These are phyloP conservation scores for Erythrophleum ivorense DNA, from an alignment of 331 rosid species.

Conservation along the genomic window DNA sequence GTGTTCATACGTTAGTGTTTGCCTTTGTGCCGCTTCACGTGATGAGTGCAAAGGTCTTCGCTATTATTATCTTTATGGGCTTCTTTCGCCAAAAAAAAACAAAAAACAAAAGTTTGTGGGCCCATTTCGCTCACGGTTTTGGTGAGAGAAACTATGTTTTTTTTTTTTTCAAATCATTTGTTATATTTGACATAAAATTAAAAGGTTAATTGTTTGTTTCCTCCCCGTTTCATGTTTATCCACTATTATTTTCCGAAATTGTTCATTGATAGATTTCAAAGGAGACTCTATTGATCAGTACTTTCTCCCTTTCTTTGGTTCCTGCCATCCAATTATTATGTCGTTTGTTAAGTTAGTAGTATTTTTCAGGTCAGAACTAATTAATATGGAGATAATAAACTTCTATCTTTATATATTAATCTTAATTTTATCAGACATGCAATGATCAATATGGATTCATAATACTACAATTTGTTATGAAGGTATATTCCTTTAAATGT, in stretches of 20 bases:
- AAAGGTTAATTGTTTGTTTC: not conserved
- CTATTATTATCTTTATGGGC: not conserved
- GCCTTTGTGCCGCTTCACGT: not conserved
- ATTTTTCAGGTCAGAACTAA: not conserved
- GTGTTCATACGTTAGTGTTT: not conserved
- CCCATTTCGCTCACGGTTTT: constrained; percentile 13
- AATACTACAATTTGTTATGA: not conserved
- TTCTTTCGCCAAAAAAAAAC: no score
- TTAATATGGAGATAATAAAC: not conserved
- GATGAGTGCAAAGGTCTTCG: not conserved
- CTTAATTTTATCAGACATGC: not conserved
- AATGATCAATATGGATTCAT: not conserved
- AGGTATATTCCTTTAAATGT: not conserved
- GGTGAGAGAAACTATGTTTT: no score
- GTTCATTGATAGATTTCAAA: no score
- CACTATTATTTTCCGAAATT: not conserved
- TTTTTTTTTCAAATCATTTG: no score
- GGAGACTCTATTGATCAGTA: no score
- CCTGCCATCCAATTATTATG: not conserved
- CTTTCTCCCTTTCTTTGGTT: no score
- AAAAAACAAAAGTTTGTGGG: not conserved
- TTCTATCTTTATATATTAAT: no score
- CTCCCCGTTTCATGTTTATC: not conserved
- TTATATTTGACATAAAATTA: not conserved
- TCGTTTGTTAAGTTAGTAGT: not conserved